Percentiles rank a stretch among this genome's conserved stretches.
Conservation (phyloP, 768 basidiomycete species). For the Suillus ampliporus region DNA sequence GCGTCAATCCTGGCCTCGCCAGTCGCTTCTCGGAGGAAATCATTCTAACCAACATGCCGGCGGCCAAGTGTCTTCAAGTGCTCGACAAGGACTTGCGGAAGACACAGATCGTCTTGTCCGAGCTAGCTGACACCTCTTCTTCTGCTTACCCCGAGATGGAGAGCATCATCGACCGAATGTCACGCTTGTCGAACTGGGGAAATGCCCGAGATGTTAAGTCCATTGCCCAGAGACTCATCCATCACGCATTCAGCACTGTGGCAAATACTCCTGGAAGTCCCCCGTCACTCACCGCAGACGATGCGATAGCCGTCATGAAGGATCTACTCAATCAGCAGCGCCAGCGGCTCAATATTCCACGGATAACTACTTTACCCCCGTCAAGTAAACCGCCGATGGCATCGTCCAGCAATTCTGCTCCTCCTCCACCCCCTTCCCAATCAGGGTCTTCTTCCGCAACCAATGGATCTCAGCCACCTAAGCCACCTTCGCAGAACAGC, state of each 20-base stretch:
- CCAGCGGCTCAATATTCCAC: slow-evolving; percentile 28
- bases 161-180: slow-evolving; percentile 45
- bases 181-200: slow-evolving; percentile 63
- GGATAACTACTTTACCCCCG: not conserved
- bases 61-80: slow-evolving; percentile 54
- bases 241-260: slow-evolving; percentile 41
- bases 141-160: slow-evolving; percentile 42
- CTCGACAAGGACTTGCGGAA: slow-evolving; percentile 53
- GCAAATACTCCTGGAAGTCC: slow-evolving; percentile 20
- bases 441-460: slow-evolving; percentile 17
- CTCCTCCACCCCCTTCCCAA: slow-evolving; percentile 28
- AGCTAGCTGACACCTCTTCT: slow-evolving; percentile 40
- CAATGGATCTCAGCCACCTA: slow-evolving; percentile 23
- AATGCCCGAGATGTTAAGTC: slow-evolving; percentile 70
- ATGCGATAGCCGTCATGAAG: slow-evolving; percentile 35
- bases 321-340: slow-evolving; percentile 30
- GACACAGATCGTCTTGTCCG: slow-evolving; percentile 43
- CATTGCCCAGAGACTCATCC: slow-evolving; percentile 53
- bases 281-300: slow-evolving; percentile 30
- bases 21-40: slow-evolving; percentile 73
- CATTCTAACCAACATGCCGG: slow-evolving; percentile 55
- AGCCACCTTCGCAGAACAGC: slow-evolving; percentile 12
- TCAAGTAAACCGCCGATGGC: slow-evolving; percentile 19
- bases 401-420: slow-evolving; percentile 23
- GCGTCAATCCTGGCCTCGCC: slow-evolving; percentile 64